These are phyloP conservation scores for Cucumis cinereus DNA, from an alignment of 306 rosid genomes.

Conservation along the genomic window DNA sequence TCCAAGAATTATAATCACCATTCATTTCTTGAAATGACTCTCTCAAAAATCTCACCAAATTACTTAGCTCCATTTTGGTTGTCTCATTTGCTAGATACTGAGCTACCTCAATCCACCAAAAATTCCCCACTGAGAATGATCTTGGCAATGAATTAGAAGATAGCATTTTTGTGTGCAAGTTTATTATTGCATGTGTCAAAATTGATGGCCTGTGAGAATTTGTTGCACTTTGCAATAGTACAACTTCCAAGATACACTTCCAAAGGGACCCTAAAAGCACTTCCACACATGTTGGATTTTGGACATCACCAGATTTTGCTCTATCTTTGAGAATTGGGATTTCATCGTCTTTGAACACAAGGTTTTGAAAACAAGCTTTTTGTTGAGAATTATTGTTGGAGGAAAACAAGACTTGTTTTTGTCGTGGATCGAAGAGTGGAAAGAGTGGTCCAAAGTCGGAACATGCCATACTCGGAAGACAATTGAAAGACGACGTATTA, in stretches of 20 bases:
- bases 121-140: not conserved
- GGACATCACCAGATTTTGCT: not conserved
- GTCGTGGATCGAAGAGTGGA: not conserved
- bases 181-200: not conserved
- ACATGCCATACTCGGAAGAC: not conserved
- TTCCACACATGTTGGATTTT: conserved; percentile 16
- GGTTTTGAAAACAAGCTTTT: not conserved
- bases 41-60: not conserved
- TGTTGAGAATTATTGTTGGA: not conserved
- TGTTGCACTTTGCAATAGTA: not conserved
- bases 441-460: not conserved
- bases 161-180: not conserved
- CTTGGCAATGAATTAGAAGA: not conserved
- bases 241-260: conserved; percentile 8
- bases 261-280: conserved; percentile 4
- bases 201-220: not conserved
- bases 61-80: not conserved
- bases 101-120: not conserved
- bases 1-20: not conserved
- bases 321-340: not conserved
- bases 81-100: not conserved
- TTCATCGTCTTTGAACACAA: not conserved
- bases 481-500: not conserved
- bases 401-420: not conserved
- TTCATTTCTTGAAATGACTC: not conserved